These are phyloP conservation scores for Kodamaea nitidulidarum DNA, from an alignment of 805 yeast species.

Conservation along the genomic window DNA sequence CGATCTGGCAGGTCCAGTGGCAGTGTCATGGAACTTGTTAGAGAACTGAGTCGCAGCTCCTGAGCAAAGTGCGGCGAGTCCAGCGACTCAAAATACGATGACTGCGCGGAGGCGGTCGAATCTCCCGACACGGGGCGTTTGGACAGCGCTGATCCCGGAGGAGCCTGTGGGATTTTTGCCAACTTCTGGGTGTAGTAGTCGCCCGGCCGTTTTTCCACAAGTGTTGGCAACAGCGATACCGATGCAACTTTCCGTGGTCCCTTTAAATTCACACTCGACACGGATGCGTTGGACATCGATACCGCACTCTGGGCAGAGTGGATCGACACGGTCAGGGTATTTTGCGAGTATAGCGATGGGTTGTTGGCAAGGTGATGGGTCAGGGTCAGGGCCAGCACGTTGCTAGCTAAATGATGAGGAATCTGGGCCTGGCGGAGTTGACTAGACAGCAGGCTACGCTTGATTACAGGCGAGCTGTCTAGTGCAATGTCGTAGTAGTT, in stretches of 20 bases:
- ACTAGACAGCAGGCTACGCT: conserved; percentile 3
- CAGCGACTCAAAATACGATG: conserved; percentile 29
- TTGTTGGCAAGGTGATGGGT: neutral
- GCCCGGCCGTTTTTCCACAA: conserved; percentile 31
- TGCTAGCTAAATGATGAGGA: neutral
- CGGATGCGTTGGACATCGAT: conserved; percentile 1
- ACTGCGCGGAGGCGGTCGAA: conserved; percentile 29
- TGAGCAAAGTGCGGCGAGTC: conserved; percentile 21
- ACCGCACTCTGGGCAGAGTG: conserved; percentile 3
- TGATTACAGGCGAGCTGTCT: neutral
- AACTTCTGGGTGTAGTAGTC: conserved; percentile 36
- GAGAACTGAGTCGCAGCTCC: conserved; percentile 37
- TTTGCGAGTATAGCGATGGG: neutral
- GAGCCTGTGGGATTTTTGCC: conserved; percentile 10
- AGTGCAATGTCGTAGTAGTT: conserved; percentile 8
- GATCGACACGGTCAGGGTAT: conserved; percentile 4
- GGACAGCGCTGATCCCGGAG: neutral
- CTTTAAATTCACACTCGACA: neutral
- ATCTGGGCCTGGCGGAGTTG: conserved; percentile 2
- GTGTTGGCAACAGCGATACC: conserved; percentile 5
- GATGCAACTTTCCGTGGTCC: conserved; percentile 6
- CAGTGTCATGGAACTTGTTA: conserved; percentile 24
- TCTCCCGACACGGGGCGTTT: conserved; percentile 31
- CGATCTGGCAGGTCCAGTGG: conserved; percentile 7
- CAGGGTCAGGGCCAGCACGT: neutral